A percentile compares a stretch with the other conserved stretches of the same genome.
These are phyloP conservation scores for Lunasporangiospora selenospora DNA, from an alignment of 192 early-diverging fungal species.

Conservation along the genomic window DNA sequence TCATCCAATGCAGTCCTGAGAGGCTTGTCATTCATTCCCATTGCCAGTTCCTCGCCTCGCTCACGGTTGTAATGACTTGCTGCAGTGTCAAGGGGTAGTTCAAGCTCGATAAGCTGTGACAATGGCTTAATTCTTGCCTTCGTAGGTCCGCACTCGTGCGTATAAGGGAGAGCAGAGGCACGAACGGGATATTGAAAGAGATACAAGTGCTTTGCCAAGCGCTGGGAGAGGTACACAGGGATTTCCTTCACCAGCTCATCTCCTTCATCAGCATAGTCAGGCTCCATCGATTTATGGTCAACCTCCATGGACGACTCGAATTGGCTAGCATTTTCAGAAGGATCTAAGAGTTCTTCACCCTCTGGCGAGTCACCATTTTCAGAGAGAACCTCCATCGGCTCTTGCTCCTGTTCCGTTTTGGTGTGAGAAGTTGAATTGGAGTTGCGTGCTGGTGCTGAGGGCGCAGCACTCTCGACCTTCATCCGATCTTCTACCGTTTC, in stretches of 20 bases:
- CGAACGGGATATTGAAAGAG: conserved; percentile 88
- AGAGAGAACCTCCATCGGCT: too few species aligned
- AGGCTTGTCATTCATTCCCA: conserved; percentile 76
- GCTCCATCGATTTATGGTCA: conserved; percentile 7
- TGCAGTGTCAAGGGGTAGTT: conserved; percentile 79
- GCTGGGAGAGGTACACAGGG: conserved; percentile 79
- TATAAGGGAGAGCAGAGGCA: conserved; percentile 51
- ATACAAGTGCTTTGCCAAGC: conserved; percentile 73
- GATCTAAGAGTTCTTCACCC: too few species aligned
- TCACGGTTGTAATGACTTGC: conserved; percentile 78
- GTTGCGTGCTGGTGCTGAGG: too few species aligned
- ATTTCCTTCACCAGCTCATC: conserved; percentile 78
- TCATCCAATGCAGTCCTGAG: conserved; percentile 67
- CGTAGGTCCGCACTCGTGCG: conserved; percentile 51
- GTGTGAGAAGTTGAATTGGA: too few species aligned
- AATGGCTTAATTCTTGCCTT: conserved; percentile 84
- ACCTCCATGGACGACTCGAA: too few species aligned
- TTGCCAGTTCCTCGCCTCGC: conserved; percentile 77
- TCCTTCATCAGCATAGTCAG: conserved; percentile 54
- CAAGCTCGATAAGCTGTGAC: conserved; percentile 84
- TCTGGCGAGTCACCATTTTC: too few species aligned
- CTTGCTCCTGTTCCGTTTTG: too few species aligned
- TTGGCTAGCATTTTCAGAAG: too few species aligned
- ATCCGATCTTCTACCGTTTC: too few species aligned
- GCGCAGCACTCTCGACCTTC: too few species aligned